Base-by-base conservation (phyloP, 495 filamentous ascomycete genomes). In the Penicillium desertorum region DNA sequence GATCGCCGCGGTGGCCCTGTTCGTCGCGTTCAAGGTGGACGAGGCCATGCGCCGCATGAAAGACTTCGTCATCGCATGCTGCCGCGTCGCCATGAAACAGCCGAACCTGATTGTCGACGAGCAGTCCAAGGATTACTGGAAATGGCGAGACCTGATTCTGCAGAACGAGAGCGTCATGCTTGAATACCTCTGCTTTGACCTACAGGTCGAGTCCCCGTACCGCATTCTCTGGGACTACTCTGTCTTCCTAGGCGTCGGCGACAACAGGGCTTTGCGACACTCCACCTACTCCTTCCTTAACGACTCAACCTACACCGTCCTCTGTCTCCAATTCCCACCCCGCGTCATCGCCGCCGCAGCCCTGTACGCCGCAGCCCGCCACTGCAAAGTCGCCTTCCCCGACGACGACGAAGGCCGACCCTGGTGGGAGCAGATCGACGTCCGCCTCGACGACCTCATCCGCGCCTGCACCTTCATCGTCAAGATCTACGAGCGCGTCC, bases 111-210 rank as follows among this genome's bases (percentile, higher is more conserved):
- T 88, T 11, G 88, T 98, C 23, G 93, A 98, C 65, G 94, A 96
- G 70, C 91, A 97, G 69, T 90, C 86, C 42, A 97, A 96, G 61
- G 94, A 98, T 60, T 98, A 89, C 68, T 98, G 94, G 94, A 81
- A 85, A 67, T 98, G 94, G 94, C 84, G 89, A 46, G 94, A 99
- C 65, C 91, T 86, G 52, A 93, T 99, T 45, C 78, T 97, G 3
- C 84, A 86, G 59, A 87, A 91, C 64, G 94, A 99, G 75, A 96
- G 98, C 64, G 73, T 91, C 43, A 84, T 98, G 72, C 81, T 99
- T 7, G 94, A 99, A 73, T 82, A 82, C 42, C 79, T 98, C 34
- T 98, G 94, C 67, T 99, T 99, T 68, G 95, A 99, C 71, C 73
- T 99, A 32, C 86, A 89, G 69, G 76, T 96, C 32, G 88, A 96